Evolutionary conservation across 1,284 basidiomycete species (phyloP).

Genomic region (Exsudoporus floridanus): DNA sequence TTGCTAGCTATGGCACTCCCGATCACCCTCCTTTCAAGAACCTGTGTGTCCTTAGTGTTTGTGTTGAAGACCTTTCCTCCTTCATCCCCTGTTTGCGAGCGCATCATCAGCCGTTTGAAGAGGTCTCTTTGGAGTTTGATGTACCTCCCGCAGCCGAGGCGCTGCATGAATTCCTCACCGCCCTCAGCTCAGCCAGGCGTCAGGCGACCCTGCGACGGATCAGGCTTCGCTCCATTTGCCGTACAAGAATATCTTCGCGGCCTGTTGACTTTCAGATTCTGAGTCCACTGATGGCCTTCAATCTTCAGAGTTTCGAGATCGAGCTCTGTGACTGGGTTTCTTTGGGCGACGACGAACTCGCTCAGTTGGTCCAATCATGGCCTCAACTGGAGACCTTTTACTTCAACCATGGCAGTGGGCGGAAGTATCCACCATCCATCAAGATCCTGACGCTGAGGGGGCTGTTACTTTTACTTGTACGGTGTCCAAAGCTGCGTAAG

Average conservation of each 20-base stretch:
- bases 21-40: constrained; percentile 7
- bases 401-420: neutral
- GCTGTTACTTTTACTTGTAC: constrained; percentile 12
- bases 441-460: constrained; percentile 12
- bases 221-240: neutral
- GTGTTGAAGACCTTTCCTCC: neutral
- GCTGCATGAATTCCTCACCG: constrained; percentile 4
- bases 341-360: constrained; percentile 17
- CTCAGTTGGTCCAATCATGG: constrained; percentile 13
- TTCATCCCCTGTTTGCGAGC: constrained; percentile 6
- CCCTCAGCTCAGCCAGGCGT: constrained; percentile 9
- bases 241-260: neutral
- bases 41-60: constrained; percentile 1
- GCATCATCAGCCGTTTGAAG: constrained; percentile 7
- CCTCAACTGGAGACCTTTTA: constrained; percentile 8
- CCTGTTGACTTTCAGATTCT: constrained; percentile 4
- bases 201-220: constrained; percentile 1
- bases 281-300: constrained; percentile 4
- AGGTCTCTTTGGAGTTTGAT: neutral
- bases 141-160: neutral
- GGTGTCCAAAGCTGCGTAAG: constrained; percentile 11
- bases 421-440: neutral
- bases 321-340: neutral
- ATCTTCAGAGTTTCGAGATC: neutral
- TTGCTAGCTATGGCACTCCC: neutral